A percentile compares a stretch with the other conserved stretches of the same genome.
phyloP scores from a whole-genome alignment of 2,329 filamentous ascomycete genomes.

The Neophaeococcomyces aloes region DNA sequence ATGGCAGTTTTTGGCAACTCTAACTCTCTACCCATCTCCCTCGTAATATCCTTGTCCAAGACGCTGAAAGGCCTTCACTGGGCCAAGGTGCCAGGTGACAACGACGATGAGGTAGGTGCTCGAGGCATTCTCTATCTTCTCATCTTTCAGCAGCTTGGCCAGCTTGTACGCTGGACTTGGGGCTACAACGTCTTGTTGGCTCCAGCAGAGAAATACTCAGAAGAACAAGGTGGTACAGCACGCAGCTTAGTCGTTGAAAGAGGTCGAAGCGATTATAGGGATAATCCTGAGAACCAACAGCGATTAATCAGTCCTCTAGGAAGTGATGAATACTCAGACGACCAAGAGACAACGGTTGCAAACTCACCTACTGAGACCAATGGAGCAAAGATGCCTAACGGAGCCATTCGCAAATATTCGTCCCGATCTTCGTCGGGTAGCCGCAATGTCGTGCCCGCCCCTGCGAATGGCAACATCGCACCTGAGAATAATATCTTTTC shows the following conservation, averaged over 20 bases:
- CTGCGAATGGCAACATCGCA: constrained; percentile 40
- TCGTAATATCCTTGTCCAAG: constrained; percentile 86
- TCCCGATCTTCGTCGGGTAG: constrained; percentile 6
- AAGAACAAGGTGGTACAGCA: constrained; percentile 31
- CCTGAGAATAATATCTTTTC: constrained; percentile 45
- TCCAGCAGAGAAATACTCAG: constrained; percentile 53
- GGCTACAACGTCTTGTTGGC: constrained; percentile 92
- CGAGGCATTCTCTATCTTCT: constrained; percentile 90
- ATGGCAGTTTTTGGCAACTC: constrained; percentile 99
- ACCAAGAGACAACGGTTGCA: constrained; percentile 18
- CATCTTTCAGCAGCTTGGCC: constrained; percentile 95
- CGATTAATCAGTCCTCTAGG: constrained; percentile 16
- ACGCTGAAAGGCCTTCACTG: constrained; percentile 88
- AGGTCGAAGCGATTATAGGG: constrained; percentile 32
- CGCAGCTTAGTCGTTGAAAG: constrained; percentile 28
- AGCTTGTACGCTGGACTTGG: constrained; percentile 95
- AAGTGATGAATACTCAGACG: constrained; percentile 13
- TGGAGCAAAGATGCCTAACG: constrained; percentile 19
- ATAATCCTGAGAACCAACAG: constrained; percentile 26
- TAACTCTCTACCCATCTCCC: constrained; percentile 91
- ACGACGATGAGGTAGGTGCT: constrained; percentile 87
- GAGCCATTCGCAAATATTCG: constrained; percentile 11
- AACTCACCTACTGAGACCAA: constrained; percentile 19
- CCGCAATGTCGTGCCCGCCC: constrained; percentile 30
- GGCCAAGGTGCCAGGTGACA: constrained; percentile 82